Evolutionary conservation across 2,329 filamentous ascomycete genomes (phyloP).

Genomic region (Aspergillus sojae): DNA sequence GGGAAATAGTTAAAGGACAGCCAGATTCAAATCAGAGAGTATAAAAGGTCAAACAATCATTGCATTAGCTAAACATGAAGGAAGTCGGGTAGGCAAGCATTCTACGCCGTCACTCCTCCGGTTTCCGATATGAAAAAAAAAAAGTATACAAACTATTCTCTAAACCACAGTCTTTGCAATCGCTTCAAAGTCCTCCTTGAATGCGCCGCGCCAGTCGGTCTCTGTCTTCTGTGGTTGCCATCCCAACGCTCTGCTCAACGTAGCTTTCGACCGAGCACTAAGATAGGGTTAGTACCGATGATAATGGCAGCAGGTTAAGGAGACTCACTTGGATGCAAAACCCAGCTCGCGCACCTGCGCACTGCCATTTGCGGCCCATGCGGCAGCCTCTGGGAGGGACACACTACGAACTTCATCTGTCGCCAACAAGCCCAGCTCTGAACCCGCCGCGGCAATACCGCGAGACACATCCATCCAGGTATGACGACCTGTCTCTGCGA

Average conservation of each 20-base stretch:
- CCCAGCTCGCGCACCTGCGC: background rate
- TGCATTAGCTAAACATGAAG: too few relatives aligned
- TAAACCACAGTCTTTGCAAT: background rate
- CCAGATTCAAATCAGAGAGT: too few relatives aligned
- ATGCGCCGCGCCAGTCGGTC: background rate
- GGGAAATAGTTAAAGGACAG: too few relatives aligned
- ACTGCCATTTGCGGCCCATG: background rate
- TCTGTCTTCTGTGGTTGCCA: background rate
- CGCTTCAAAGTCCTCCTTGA: background rate
- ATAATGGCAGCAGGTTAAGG: background rate
- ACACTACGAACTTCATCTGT: background rate
- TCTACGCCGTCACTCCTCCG: too few relatives aligned
- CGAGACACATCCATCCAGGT: conserved; percentile 34
- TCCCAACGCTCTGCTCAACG: background rate
- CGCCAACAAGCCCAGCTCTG: background rate
- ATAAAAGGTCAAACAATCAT: too few relatives aligned
- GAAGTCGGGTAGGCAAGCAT: too few relatives aligned
- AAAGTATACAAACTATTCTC: too few relatives aligned
- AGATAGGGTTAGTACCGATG: too few relatives aligned
- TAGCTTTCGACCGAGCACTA: background rate
- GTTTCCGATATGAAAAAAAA: too few relatives aligned
- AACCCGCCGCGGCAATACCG: conserved; percentile 1
- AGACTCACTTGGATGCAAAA: background rate
- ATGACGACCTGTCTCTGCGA: conserved; percentile 44
- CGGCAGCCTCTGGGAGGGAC: background rate